Evolutionary conservation across 2,329 filamentous ascomycete genomes (phyloP).

Genomic region (Aureobasidium sp.): DNA sequence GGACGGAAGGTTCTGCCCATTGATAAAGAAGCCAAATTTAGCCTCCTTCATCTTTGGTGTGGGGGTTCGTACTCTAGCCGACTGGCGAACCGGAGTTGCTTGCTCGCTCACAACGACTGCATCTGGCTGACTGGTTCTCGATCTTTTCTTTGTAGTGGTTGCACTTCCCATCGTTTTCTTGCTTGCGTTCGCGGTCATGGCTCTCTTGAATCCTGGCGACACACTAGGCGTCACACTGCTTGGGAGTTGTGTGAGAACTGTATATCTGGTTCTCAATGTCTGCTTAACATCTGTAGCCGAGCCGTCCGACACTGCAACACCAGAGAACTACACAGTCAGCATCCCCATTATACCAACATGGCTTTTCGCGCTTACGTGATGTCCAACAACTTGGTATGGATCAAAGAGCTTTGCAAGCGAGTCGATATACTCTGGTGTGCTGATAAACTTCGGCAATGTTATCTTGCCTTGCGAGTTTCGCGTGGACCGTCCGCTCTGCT

Average conservation of each 20-base stretch:
- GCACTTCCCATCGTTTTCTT: background rate
- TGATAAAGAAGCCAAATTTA: background rate
- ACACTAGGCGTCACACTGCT: background rate
- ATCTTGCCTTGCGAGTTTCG: constrained; percentile 3
- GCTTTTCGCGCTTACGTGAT: background rate
- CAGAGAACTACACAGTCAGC: constrained; percentile 4
- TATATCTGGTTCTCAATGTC: background rate
- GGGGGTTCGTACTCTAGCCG: background rate
- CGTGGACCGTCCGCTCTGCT: background rate
- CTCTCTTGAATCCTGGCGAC: background rate
- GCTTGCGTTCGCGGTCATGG: background rate
- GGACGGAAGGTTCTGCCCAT: background rate
- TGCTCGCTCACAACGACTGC: background rate
- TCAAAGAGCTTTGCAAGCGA: background rate
- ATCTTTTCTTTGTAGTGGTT: background rate
- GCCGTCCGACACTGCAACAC: background rate
- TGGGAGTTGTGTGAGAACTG: background rate
- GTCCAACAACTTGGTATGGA: background rate
- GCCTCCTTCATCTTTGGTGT: constrained; percentile 3
- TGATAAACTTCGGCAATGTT: background rate
- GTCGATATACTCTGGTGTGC: background rate
- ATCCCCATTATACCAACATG: background rate
- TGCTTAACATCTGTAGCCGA: background rate
- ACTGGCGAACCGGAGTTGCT: background rate
- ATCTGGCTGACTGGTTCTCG: background rate